phyloP scores from a whole-genome alignment of 2,329 filamentous ascomycete genomes.

The Nemania sp. region DNA sequence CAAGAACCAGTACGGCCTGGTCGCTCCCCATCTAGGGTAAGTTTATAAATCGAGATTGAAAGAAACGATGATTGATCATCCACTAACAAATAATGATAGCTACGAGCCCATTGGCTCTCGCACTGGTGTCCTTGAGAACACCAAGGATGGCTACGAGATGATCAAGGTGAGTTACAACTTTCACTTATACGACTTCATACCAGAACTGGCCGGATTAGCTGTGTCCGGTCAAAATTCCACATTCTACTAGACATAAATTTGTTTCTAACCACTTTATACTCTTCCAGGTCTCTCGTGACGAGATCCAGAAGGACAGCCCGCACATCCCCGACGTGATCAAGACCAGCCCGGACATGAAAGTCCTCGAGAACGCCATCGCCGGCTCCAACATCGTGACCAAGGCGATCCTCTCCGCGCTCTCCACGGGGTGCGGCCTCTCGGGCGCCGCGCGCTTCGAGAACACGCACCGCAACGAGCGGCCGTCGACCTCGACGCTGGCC shows the following conservation, averaged over 20 bases:
- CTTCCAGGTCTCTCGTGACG: slow-evolving; percentile 51
- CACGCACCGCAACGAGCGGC: slow-evolving; percentile 54
- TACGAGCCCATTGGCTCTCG: slow-evolving; percentile 55
- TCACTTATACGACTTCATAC: no score
- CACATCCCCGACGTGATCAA: slow-evolving; percentile 52
- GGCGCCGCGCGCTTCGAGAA: slow-evolving; percentile 54
- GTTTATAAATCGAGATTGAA: slow-evolving; percentile 23
- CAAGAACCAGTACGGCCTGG: slow-evolving; percentile 60
- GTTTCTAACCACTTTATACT: background rate
- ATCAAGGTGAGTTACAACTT: slow-evolving; percentile 45
- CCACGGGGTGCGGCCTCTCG: slow-evolving; percentile 49
- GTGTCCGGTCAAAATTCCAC: no score
- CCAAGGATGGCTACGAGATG: slow-evolving; percentile 58
- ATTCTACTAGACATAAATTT: no score
- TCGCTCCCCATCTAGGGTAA: slow-evolving; percentile 56
- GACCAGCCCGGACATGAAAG: slow-evolving; percentile 50
- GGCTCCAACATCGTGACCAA: slow-evolving; percentile 55
- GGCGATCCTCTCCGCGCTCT: slow-evolving; percentile 54
- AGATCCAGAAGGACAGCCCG: slow-evolving; percentile 52
- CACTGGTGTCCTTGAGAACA: slow-evolving; percentile 50
- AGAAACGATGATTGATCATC: no score
- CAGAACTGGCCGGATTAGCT: no score
- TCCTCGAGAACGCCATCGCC: slow-evolving; percentile 54
- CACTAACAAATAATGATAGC: no score
- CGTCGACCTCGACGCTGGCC: slow-evolving; percentile 54